Percentiles rank a stretch among this genome's conserved stretches.
Evolutionary conservation across 306 rosid species (phyloP).

Genomic region (Prunus davidiana): DNA sequence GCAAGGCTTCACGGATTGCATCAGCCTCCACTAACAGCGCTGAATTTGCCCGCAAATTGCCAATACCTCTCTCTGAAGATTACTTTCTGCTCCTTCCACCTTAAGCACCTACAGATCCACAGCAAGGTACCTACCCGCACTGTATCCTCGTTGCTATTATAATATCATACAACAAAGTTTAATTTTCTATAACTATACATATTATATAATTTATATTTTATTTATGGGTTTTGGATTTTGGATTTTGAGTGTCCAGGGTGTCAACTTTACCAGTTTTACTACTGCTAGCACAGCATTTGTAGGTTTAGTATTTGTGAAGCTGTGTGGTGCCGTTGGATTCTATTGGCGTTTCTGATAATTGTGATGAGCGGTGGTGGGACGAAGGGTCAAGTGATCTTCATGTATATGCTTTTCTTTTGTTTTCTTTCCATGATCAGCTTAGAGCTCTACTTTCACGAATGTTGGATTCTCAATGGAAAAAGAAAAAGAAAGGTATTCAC

Average conservation of each 20-base stretch:
- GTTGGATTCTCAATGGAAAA: slow-evolving; percentile 18
- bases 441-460: background rate
- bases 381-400: too few species aligned
- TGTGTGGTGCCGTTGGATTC: slow-evolving; percentile 10
- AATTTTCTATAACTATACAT: background rate
- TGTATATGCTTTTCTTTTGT: too few species aligned
- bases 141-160: background rate
- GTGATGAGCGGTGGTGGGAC: background rate
- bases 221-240: slow-evolving; percentile 6
- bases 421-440: too few species aligned
- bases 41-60: too few species aligned
- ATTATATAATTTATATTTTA: background rate
- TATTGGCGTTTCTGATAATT: slow-evolving; percentile 35
- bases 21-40: too few species aligned
- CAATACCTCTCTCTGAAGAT: slow-evolving; percentile 20
- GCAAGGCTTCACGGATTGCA: too few species aligned
- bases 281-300: background rate
- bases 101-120: slow-evolving; percentile 49
- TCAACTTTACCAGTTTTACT: slow-evolving; percentile 4
- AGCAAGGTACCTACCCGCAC: slow-evolving; percentile 22
- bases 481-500: slow-evolving; percentile 3
- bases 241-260: slow-evolving; percentile 13
- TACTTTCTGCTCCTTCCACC: slow-evolving; percentile 34
- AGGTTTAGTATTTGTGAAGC: too few species aligned
- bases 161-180: background rate